phyloP scores from a whole-genome alignment of 257 asterid species.

The Ballota nigra region DNA sequence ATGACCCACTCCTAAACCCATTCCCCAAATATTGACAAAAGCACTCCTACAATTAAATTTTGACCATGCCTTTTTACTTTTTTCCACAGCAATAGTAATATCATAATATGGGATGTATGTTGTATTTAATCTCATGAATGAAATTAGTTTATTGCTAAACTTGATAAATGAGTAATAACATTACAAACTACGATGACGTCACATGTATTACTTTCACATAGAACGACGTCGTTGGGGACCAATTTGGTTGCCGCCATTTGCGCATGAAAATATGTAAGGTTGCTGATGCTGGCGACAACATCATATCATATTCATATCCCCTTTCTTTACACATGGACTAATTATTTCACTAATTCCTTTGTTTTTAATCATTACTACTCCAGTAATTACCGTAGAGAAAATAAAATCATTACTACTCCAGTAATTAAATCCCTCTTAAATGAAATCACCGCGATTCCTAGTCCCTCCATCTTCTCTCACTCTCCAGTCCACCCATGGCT shows the following conservation, averaged over 20 bases:
- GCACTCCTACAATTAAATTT: background rate
- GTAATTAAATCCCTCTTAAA: slow-evolving; percentile 27
- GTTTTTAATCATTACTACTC: background rate
- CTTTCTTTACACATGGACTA: background rate
- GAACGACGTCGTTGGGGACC: background rate
- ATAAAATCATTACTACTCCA: background rate
- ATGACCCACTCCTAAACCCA: background rate
- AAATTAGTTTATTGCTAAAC: background rate
- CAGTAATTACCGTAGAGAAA: no score
- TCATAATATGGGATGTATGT: no score
- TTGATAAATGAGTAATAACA: no score
- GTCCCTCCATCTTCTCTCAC: slow-evolving; percentile 8
- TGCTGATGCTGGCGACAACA: slow-evolving; percentile 39
- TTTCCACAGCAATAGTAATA: background rate
- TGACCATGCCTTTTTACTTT: slow-evolving; percentile 10
- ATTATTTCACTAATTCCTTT: slow-evolving; percentile 4
- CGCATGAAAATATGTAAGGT: slow-evolving; percentile 32
- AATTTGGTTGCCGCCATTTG: slow-evolving; percentile 22
- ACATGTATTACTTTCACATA: no score
- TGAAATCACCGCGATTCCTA: background rate
- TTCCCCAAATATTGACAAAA: slow-evolving; percentile 11
- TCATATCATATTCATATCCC: no score
- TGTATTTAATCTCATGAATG: background rate
- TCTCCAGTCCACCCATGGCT: slow-evolving; percentile 25
- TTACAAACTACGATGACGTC: no score